A percentile compares a stretch with the other conserved stretches of the same genome.
Evolutionary conservation across 2,329 filamentous ascomycete genomes (phyloP).

Genomic region (Xylaria sp.): DNA sequence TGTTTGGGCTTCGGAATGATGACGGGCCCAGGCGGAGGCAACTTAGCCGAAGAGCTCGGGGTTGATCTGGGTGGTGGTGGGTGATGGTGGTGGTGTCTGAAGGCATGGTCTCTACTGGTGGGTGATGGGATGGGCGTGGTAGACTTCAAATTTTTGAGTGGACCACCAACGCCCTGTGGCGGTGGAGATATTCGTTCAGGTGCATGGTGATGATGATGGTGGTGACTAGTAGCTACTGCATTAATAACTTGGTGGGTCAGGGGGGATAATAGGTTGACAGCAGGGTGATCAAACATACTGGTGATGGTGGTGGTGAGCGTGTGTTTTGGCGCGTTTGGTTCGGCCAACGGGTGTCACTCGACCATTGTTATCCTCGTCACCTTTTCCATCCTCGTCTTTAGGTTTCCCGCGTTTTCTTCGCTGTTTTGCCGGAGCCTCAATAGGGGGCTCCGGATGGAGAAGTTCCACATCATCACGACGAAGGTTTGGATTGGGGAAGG

Average conservation of each 20-base stretch:
- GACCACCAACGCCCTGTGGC: conserved; percentile 36
- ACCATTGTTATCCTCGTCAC: conserved; percentile 62
- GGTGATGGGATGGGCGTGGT: conserved; percentile 42
- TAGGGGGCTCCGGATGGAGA: conserved; percentile 40
- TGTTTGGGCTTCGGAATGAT: conserved; percentile 56
- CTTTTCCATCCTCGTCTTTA: conserved; percentile 67
- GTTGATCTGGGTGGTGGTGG: conserved; percentile 40
- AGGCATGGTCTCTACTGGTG: conserved; percentile 37
- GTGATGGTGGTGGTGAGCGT: conserved; percentile 59
- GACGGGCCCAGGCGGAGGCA: conserved; percentile 34
- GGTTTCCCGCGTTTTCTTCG: conserved; percentile 62
- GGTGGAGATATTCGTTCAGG: conserved; percentile 43
- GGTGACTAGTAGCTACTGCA: conserved; percentile 28
- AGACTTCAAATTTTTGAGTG: conserved; percentile 48
- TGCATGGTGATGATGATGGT: conserved; percentile 49
- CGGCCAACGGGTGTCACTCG: conserved; percentile 53
- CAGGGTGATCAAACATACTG: conserved; percentile 45
- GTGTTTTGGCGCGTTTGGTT: conserved; percentile 64
- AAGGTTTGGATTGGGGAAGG: conserved; percentile 43
- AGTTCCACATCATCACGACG: conserved; percentile 51
- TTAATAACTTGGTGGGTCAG: conserved; percentile 19
- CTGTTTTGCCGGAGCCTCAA: conserved; percentile 39
- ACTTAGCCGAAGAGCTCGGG: conserved; percentile 29
- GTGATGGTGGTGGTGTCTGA: conserved; percentile 45
- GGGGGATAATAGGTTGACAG: conserved; percentile 1